Percentiles rank a stretch among this genome's conserved stretches.
Conservation (phyloP, 305 asterid species). For the Fraxinus floribunda region DNA sequence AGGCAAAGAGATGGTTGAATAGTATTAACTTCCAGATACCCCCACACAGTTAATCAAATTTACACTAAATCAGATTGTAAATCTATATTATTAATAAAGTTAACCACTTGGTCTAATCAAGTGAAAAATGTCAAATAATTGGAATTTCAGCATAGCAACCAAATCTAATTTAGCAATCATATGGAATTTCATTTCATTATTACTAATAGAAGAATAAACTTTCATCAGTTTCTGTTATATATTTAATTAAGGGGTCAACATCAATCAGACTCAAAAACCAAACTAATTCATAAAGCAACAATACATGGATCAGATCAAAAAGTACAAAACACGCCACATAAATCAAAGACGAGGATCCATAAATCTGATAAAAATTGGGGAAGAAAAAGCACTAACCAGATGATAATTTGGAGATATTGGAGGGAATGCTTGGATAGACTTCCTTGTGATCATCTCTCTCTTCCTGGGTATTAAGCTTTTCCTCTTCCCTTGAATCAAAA, state of each 20-base stretch:
- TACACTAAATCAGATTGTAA: neutral
- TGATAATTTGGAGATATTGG: constrained; percentile 71
- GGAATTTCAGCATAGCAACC: constrained; percentile 5
- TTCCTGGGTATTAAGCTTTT: constrained; percentile 57
- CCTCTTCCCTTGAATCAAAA: constrained; percentile 83
- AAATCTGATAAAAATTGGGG: neutral
- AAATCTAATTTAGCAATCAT: constrained; percentile 24
- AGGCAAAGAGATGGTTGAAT: neutral
- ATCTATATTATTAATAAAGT: neutral
- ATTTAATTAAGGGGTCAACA: constrained; percentile 23
- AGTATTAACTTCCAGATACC: neutral
- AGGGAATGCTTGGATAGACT: constrained; percentile 49
- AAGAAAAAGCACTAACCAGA: constrained; percentile 53
- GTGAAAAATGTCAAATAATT: neutral
- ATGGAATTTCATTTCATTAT: constrained; percentile 38
- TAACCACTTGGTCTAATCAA: neutral
- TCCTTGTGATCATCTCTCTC: constrained; percentile 58
- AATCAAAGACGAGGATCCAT: neutral
- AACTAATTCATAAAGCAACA: constrained; percentile 22
- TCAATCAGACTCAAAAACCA: constrained; percentile 13
- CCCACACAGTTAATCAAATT: neutral
- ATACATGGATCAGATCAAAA: constrained; percentile 49
- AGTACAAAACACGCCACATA: neutral
- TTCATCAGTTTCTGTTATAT: constrained; percentile 17
- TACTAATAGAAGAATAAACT: constrained; percentile 8